Conservation (phyloP, 768 basidiomycete species). For the Inosperma sp. region DNA sequence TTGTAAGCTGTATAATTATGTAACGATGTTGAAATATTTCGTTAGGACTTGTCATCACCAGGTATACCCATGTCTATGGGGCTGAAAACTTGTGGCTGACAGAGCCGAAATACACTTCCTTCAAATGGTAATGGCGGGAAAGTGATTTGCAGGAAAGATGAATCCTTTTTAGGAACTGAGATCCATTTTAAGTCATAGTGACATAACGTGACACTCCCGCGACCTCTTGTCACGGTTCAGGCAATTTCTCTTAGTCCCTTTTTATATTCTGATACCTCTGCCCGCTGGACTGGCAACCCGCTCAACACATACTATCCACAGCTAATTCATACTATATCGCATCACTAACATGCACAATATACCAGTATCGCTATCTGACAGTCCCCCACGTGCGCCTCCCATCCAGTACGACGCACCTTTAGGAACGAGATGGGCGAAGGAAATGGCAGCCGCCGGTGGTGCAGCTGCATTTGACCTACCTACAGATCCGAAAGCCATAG, state of each 20-base stretch:
- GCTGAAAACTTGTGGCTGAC: no score
- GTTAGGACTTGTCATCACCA: no score
- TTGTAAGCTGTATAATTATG: no score
- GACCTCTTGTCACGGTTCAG: conserved; percentile 1
- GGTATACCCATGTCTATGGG: no score
- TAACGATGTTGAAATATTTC: no score
- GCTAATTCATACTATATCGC: conserved; percentile 23
- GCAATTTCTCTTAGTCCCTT: not conserved
- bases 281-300: conserved; percentile 44
- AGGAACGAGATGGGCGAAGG: conserved; percentile 84
- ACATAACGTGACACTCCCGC: no score
- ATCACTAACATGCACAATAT: conserved; percentile 35
- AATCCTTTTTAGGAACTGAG: no score
- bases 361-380: conserved; percentile 43
- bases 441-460: conserved; percentile 77
- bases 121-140: no score
- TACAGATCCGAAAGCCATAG: conserved; percentile 80
- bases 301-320: conserved; percentile 33
- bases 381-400: conserved; percentile 68
- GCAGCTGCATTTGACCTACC: conserved; percentile 72
- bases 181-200: no score
- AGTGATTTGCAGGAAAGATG: no score
- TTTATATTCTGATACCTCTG: conserved; percentile 17
- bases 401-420: conserved; percentile 63
- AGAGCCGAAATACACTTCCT: no score